Conservation (phyloP, 129 eudicot genomes). For the Kitagawia praeruptora region DNA sequence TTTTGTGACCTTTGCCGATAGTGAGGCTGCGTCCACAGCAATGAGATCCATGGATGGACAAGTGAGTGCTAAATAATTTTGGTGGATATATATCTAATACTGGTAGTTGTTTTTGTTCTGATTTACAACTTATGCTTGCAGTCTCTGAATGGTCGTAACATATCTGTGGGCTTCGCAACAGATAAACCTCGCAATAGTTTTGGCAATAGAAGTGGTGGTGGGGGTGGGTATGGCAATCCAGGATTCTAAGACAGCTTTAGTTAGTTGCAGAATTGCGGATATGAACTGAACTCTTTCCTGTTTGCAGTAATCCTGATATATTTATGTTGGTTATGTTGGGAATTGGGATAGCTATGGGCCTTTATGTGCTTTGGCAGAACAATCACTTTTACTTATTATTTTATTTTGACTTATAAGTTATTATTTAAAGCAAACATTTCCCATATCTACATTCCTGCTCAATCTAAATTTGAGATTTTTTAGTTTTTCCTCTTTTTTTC, state of each 20-base stretch:
- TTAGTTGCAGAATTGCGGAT: neutral
- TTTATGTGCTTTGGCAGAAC: too few species aligned
- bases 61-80: slow-evolving; percentile 22
- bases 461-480: too few species aligned
- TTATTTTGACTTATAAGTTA: too few species aligned
- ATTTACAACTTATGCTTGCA: neutral
- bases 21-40: slow-evolving; percentile 45
- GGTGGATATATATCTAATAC: neutral
- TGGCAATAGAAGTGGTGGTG: slow-evolving; percentile 4
- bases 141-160: slow-evolving; percentile 11
- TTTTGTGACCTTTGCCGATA: slow-evolving; percentile 40
- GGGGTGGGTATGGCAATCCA: slow-evolving; percentile 9
- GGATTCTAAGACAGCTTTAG: neutral
- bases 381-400: too few species aligned
- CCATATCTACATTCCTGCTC: too few species aligned
- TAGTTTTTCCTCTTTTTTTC: too few species aligned
- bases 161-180: slow-evolving; percentile 5
- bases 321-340: too few species aligned
- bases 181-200: slow-evolving; percentile 3
- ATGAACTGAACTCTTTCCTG: too few species aligned
- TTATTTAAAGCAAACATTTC: too few species aligned
- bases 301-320: too few species aligned
- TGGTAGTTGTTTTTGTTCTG: neutral
- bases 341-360: too few species aligned
- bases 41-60: slow-evolving; percentile 58